Evolutionary conservation across 1,284 basidiomycete species (phyloP).

Genomic region (Pseudozyma sp.): DNA sequence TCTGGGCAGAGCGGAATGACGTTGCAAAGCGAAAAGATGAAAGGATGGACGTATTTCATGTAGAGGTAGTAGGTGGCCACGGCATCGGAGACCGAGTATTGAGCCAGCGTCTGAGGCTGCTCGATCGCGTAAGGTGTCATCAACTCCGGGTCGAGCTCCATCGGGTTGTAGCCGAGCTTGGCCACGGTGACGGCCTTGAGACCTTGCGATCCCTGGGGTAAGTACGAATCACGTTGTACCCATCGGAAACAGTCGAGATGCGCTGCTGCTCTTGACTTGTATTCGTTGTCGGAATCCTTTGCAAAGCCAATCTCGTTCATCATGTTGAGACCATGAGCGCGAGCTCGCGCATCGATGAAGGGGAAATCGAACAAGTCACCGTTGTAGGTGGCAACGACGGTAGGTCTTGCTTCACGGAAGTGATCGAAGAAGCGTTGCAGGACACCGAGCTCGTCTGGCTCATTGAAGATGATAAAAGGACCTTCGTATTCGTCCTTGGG

Average conservation of each 20-base stretch:
- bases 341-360: slow-evolving; percentile 89
- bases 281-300: slow-evolving; percentile 93
- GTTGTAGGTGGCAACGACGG: slow-evolving; percentile 98
- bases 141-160: slow-evolving; percentile 96
- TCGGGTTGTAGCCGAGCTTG: slow-evolving; percentile 96
- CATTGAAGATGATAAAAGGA: slow-evolving; percentile 96
- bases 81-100: slow-evolving; percentile 99
- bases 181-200: slow-evolving; percentile 97
- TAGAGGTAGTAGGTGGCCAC: slow-evolving; percentile 99
- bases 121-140: slow-evolving; percentile 99
- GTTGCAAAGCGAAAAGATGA: slow-evolving; percentile 99
- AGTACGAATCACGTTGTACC: slow-evolving; percentile 99
- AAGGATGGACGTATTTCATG: slow-evolving; percentile 99
- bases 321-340: slow-evolving; percentile 94
- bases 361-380: slow-evolving; percentile 99
- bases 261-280: slow-evolving; percentile 90
- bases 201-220: slow-evolving; percentile 98
- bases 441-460: slow-evolving; percentile 81
- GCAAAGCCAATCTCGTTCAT: slow-evolving; percentile 93
- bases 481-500: slow-evolving; percentile 98
- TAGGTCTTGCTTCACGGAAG: slow-evolving; percentile 90
- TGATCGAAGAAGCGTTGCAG: slow-evolving; percentile 90
- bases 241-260: slow-evolving; percentile 99
- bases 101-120: slow-evolving; percentile 92
- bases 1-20: slow-evolving; percentile 98